These are phyloP conservation scores for Chlamydomonas urium DNA, from an alignment of 139 green algal genomes.

Conservation along the genomic window DNA sequence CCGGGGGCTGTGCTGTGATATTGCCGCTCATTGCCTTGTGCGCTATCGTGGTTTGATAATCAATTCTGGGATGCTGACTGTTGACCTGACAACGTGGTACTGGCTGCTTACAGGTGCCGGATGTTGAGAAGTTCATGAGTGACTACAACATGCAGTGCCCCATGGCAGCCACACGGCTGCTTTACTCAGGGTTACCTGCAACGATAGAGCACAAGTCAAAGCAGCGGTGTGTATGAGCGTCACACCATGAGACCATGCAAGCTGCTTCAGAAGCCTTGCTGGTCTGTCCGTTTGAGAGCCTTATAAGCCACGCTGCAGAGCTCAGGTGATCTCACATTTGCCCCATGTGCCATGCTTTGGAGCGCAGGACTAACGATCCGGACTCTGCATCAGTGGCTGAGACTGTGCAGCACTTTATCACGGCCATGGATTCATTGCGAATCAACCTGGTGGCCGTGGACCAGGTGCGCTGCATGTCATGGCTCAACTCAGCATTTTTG, in stretches of 20 bases:
- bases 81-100: too few relatives aligned
- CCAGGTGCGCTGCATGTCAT: slow-evolving; percentile 65
- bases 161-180: slow-evolving; percentile 72
- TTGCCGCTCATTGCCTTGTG: neutral
- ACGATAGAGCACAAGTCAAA: slow-evolving; percentile 69
- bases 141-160: slow-evolving; percentile 95
- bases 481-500: neutral
- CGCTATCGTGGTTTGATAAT: too few relatives aligned
- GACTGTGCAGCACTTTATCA: slow-evolving; percentile 84
- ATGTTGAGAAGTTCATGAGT: slow-evolving; percentile 83
- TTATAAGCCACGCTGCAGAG: too few relatives aligned
- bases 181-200: slow-evolving; percentile 78
- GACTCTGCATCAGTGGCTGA: slow-evolving; percentile 13
- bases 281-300: too few relatives aligned
- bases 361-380: slow-evolving; percentile 6
- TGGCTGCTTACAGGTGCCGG: slow-evolving; percentile 86
- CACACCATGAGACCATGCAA: too few relatives aligned
- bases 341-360: too few relatives aligned
- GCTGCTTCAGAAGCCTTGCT: too few relatives aligned
- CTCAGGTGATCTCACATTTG: too few relatives aligned
- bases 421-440: slow-evolving; percentile 87
- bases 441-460: slow-evolving; percentile 92
- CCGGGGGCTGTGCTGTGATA: too few relatives aligned
- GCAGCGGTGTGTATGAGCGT: slow-evolving; percentile 1
- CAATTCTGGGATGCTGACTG: neutral